Conservation (phyloP, 805 yeast species). For the Tetrapisispora nanseiensis region DNA sequence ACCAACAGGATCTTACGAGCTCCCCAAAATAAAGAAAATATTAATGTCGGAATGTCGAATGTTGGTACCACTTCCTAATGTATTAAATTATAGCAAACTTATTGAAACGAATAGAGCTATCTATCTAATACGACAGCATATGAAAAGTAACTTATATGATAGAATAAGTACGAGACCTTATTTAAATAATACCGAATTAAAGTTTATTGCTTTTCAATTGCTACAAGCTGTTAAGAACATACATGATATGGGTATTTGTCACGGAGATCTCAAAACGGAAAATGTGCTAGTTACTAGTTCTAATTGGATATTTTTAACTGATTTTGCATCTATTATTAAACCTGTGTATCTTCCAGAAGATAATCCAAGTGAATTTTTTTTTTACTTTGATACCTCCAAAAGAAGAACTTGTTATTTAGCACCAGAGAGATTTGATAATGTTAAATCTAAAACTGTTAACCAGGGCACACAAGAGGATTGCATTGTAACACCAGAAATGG, state of each 20-base stretch:
- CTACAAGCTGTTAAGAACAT: conserved; percentile 51
- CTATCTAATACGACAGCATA: conserved; percentile 73
- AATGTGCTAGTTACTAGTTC: conserved; percentile 79
- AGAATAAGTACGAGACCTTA: conserved; percentile 82
- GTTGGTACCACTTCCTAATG: conserved; percentile 47
- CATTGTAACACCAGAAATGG: conserved; percentile 54
- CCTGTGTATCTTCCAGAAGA: conserved; percentile 84
- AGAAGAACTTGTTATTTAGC: conserved; percentile 86
- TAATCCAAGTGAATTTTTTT: conserved; percentile 85
- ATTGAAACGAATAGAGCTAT: conserved; percentile 90
- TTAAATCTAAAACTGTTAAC: conserved; percentile 13
- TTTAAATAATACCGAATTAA: conserved; percentile 67
- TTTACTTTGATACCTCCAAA: conserved; percentile 84
- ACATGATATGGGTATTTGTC: conserved; percentile 54
- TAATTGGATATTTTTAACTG: conserved; percentile 77
- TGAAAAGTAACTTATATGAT: conserved; percentile 77
- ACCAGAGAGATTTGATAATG: conserved; percentile 69
- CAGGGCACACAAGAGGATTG: conserved; percentile 2
- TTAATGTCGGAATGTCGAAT: conserved; percentile 28
- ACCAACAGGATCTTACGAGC: conserved; percentile 34
- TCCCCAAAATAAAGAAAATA: conserved; percentile 22
- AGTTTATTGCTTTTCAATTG: conserved; percentile 77
- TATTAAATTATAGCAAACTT: conserved; percentile 60
- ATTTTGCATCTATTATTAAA: conserved; percentile 68
- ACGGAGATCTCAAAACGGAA: conserved; percentile 90